phyloP scores from a whole-genome alignment of 768 basidiomycete species.

The Tephrocybe sp. region DNA sequence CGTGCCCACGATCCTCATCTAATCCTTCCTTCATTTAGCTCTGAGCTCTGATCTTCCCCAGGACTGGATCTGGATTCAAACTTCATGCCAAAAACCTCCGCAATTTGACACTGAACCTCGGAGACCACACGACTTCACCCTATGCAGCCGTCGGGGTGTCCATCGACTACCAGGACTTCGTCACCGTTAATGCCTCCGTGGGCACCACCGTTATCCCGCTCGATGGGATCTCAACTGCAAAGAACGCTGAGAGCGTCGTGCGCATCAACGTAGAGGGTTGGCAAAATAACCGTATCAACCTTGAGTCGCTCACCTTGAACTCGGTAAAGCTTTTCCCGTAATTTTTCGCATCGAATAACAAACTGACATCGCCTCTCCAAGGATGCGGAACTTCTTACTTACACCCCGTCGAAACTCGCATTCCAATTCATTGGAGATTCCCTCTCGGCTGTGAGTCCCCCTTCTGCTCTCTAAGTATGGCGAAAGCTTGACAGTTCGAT shows the following conservation, averaged over 20 bases:
- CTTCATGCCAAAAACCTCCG: constrained; percentile 43
- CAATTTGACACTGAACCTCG: constrained; percentile 45
- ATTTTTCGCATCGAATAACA: not conserved
- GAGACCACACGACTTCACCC: constrained; percentile 48
- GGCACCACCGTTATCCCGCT: constrained; percentile 48
- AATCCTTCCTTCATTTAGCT: not conserved
- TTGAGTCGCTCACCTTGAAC: constrained; percentile 48
- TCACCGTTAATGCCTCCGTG: constrained; percentile 45
- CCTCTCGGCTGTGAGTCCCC: constrained; percentile 45
- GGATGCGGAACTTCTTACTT: constrained; percentile 48
- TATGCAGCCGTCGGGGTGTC: constrained; percentile 49
- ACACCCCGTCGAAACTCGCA: constrained; percentile 40
- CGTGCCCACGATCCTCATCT: constrained; percentile 10
- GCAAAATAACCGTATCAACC: constrained; percentile 58
- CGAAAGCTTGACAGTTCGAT: no score
- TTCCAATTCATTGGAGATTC: constrained; percentile 65
- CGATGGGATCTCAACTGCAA: not conserved
- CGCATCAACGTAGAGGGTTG: constrained; percentile 56
- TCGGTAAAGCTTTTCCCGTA: constrained; percentile 33
- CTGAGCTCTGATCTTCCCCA: constrained; percentile 22
- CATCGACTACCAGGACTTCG: constrained; percentile 44
- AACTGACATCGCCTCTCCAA: constrained; percentile 16
- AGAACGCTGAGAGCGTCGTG: constrained; percentile 27
- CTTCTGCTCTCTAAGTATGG: not conserved
- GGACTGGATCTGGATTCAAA: constrained; percentile 58